Conservation (phyloP, 305 asterid species). For the Rubia balearica region DNA sequence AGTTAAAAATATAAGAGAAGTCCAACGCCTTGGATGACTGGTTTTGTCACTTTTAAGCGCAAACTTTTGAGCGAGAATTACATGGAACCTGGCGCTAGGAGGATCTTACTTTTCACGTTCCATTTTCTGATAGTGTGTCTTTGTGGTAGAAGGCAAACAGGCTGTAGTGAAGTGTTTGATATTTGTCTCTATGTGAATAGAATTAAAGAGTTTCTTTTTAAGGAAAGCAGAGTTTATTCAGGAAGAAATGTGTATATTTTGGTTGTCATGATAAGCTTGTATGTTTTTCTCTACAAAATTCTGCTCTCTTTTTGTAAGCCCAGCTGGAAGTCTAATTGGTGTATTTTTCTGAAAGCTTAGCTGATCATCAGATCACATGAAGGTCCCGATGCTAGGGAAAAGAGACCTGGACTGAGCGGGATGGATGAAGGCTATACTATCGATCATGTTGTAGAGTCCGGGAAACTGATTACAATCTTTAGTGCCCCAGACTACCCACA, state of each 20-base stretch:
- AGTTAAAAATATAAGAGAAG: neutral
- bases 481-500: conserved; percentile 99
- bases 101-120: neutral
- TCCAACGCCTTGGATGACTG: neutral
- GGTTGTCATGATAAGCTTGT: neutral
- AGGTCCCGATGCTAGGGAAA: conserved; percentile 98
- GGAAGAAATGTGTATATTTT: neutral
- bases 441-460: conserved; percentile 79
- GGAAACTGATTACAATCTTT: conserved; percentile 80
- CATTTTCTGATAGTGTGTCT: neutral
- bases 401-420: conserved; percentile 62
- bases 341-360: conserved; percentile 39
- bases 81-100: neutral
- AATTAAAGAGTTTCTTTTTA: neutral
- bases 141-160: neutral
- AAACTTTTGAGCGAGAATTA: neutral
- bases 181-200: neutral
- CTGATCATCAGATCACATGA: conserved; percentile 93
- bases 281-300: neutral
- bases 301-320: neutral
- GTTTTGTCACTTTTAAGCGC: neutral
- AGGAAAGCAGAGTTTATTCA: neutral
- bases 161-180: neutral
- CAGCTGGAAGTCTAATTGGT: conserved; percentile 14
- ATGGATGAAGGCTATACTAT: conserved; percentile 82